Conservation (phyloP, 129 eudicot genomes). For the Apium graveolens region DNA sequence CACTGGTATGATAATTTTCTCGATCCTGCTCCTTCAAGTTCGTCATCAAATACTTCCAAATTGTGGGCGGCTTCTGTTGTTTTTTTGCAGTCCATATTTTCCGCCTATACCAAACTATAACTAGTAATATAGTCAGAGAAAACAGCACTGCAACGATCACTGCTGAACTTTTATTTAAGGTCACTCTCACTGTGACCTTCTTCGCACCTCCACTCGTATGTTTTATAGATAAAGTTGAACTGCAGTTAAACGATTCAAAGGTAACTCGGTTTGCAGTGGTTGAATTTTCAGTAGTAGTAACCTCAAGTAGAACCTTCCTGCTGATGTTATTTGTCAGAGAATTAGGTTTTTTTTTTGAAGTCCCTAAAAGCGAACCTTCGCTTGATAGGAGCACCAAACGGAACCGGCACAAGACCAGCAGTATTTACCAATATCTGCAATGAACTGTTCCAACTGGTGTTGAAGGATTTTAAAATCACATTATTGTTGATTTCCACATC, state of each 20-base stretch:
- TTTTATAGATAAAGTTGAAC: constrained; percentile 1
- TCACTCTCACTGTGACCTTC: background rate
- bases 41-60: constrained; percentile 30
- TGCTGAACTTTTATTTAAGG: background rate
- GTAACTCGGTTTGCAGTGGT: constrained; percentile 13
- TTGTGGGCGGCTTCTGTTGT: background rate
- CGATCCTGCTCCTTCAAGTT: constrained; percentile 18
- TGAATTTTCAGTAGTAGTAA: constrained; percentile 21
- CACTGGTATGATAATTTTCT: background rate
- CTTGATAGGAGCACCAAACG: constrained; percentile 13
- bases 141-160: background rate
- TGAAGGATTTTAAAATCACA: constrained; percentile 26
- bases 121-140: background rate
- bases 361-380: too few relatives aligned
- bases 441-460: constrained; percentile 35
- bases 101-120: constrained; percentile 1
- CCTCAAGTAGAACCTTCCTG: constrained; percentile 12
- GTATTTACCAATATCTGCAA: constrained; percentile 38
- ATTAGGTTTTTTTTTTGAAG: background rate
- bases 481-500: constrained; percentile 48
- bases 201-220: background rate
- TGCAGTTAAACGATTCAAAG: constrained; percentile 20
- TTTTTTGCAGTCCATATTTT: background rate
- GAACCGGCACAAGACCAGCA: too few relatives aligned
- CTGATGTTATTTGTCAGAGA: constrained; percentile 5